Percentiles rank a stretch among this genome's conserved stretches.
Evolutionary conservation across 192 early-diverging fungal species (phyloP).

Genomic region (Gaertneriomyces semiglobifer): DNA sequence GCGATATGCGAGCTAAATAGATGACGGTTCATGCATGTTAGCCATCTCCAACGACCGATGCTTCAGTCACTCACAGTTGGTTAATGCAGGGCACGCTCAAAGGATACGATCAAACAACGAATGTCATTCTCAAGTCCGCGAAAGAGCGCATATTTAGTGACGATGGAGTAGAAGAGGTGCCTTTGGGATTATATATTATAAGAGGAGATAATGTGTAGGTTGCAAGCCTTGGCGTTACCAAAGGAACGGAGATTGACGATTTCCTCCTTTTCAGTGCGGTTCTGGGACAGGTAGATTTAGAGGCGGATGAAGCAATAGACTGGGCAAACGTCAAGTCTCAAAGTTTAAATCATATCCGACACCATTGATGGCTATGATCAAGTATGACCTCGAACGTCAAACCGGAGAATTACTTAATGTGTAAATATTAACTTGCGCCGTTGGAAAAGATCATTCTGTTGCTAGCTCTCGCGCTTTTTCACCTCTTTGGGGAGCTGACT

Average conservation of each 20-base stretch:
- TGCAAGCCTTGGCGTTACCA: neutral
- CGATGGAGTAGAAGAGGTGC: slow-evolving; percentile 46
- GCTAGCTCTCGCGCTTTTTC: too few species aligned
- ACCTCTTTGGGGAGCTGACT: too few species aligned
- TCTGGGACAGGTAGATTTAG: slow-evolving; percentile 24
- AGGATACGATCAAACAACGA: slow-evolving; percentile 54
- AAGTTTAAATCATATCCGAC: neutral
- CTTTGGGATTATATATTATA: slow-evolving; percentile 53
- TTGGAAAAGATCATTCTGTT: too few species aligned
- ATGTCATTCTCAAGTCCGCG: slow-evolving; percentile 50
- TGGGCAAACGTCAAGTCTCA: slow-evolving; percentile 25
- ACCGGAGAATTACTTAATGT: too few species aligned
- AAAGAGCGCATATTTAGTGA: slow-evolving; percentile 53
- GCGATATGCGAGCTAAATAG: too few species aligned
- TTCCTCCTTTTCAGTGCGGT: slow-evolving; percentile 9
- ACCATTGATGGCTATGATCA: too few species aligned
- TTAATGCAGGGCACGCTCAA: slow-evolving; percentile 47
- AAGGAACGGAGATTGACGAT: too few species aligned
- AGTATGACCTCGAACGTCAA: too few species aligned
- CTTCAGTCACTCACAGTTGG: too few species aligned
- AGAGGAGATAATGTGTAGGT: slow-evolving; percentile 57
- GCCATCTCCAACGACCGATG: too few species aligned
- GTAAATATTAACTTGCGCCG: too few species aligned
- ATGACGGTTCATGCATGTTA: too few species aligned
- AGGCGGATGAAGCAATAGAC: slow-evolving; percentile 25